These are phyloP conservation scores for Xylaria hypoxylon DNA, from an alignment of 2,329 filamentous ascomycete genomes.

Conservation along the genomic window DNA sequence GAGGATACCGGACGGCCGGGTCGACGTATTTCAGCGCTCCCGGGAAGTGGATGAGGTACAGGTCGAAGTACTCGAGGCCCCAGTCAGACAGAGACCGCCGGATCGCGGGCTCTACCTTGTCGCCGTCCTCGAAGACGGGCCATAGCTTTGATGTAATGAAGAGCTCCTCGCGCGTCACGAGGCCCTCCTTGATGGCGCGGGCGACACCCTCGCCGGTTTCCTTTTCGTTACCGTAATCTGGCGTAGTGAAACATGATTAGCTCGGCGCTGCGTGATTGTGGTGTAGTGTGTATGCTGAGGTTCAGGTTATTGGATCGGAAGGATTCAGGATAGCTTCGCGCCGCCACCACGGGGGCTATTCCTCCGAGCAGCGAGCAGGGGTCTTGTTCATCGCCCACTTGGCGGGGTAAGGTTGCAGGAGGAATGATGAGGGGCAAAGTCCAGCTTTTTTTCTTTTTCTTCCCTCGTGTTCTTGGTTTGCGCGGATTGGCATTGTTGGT, in stretches of 20 bases:
- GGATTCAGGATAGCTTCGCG: slow-evolving; percentile 25
- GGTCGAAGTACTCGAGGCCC: slow-evolving; percentile 89
- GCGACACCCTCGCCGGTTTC: slow-evolving; percentile 81
- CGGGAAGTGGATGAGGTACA: slow-evolving; percentile 91
- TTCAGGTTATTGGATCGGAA: not conserved
- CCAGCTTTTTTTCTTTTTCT: slow-evolving; percentile 6
- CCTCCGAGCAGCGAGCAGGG: slow-evolving; percentile 36
- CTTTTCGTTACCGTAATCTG: slow-evolving; percentile 86
- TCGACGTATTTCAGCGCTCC: slow-evolving; percentile 87
- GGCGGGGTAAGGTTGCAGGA: slow-evolving; percentile 31
- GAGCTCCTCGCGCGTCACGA: slow-evolving; percentile 86
- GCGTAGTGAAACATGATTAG: slow-evolving; percentile 16
- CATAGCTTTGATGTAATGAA: slow-evolving; percentile 95
- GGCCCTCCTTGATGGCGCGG: slow-evolving; percentile 81
- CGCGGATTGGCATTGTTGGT: not conserved
- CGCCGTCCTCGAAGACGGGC: slow-evolving; percentile 88
- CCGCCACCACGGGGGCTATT: slow-evolving; percentile 21
- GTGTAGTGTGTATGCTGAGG: not conserved
- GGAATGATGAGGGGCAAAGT: slow-evolving; percentile 25
- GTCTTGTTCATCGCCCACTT: slow-evolving; percentile 18
- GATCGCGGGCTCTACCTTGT: slow-evolving; percentile 80
- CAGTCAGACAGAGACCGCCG: slow-evolving; percentile 84
- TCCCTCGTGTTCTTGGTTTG: not conserved
- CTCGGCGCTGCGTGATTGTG: not conserved
- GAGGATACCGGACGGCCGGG: slow-evolving; percentile 81